Base-by-base conservation (phyloP, 345 rosid genomes). In the Hypericum perforatum region DNA sequence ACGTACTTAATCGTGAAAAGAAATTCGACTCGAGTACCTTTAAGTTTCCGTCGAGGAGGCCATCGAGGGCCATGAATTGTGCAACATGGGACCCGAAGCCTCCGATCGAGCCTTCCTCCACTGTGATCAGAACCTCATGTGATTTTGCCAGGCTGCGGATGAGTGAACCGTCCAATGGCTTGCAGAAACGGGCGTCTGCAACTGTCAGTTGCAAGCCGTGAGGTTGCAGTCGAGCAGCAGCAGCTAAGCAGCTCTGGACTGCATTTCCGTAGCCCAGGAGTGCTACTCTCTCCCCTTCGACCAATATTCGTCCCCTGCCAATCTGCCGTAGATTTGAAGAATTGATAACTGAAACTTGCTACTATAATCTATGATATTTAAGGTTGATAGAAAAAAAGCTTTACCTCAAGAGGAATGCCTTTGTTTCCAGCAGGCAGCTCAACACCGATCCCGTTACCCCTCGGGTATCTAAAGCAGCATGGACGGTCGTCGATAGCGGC, bases 61-160 rank as follows among this genome's bases (percentile, higher is more conserved):
- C 96, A 55, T 85, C 76, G 1, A 88, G 90, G 12, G 98, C 92
- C 14, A 92, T 77, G 72, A 92, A 92, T 66, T 92, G 98, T 12
- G 82, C 96, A 0, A 92, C 96, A 12, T 88, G 98, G 45, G 96
- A 92, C 49, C 98, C 94, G 36, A 91, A 91, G 39, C 98, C 98
- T 16, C 98, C 98, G 9, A 85, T 80, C 0, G 98, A 91, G 52
- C 98, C 98, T 80, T 92, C 96, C 70, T 92, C 98, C 0, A 92
- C 90, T 0, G 98, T 92, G 32, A 92, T 81, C 53, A 92, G 56
- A 0, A 81, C 71, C 57, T 92, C 95, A 2, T 92, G 96, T 5
- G 95, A 76, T 58, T 78, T 92, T 41, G 95, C 86, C 9, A 92
- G 84, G 45, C 82, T 73, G 10, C 94, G 82, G n/a, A 92, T 83